Base-by-base conservation (phyloP, 129 eudicot species). In the Lactuca sativa region DNA sequence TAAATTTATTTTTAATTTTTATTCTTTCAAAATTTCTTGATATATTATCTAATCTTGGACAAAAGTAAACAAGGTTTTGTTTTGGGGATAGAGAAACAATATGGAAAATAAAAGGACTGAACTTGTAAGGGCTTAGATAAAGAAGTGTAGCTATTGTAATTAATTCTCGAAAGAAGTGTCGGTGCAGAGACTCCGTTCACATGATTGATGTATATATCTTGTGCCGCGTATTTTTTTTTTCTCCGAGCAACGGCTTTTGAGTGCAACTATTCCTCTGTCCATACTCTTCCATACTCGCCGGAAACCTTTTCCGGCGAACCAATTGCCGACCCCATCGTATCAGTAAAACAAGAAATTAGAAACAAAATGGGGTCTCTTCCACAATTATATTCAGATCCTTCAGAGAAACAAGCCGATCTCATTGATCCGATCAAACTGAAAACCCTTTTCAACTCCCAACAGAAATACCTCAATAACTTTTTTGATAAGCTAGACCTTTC, bases 391-490 rank as follows among this genome's bases (percentile, higher is more conserved):
- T 18, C 71, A 52, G 65, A 62, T 33, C 69, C 77, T 5, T 61
- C 81, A 30, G 25, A 60, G 51, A 54, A 77, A 56, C 62, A 67
- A 75, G 36, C 76, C 59, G 62, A 64, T 18, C 25, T 60, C 63
- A 62, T 82, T 3, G 77, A 82, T 62, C 82, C 87, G 56, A 62
- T 67, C 56, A 83, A 85, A 38, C 83, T 92, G 4, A 78, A 82
- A 73, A 72, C 48, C 58, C 95, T 92, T 69, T 92, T 92, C 90
- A 86, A 84, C 49, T 80, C 87, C 73, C 98, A 92, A 65, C 96
- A 92, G 56, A 80, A 76, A 18, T 85, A 92, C 83, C 96, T 92
- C 72, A 92, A 92, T 67, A 78, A 74, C 72, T 92, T 89, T 86
- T 92, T 92, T 80, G 78, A 86, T 2, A 85, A 84, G 52, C 91